phyloP scores from a whole-genome alignment of 2,329 filamentous ascomycete species.

The Orbilia quercus region DNA sequence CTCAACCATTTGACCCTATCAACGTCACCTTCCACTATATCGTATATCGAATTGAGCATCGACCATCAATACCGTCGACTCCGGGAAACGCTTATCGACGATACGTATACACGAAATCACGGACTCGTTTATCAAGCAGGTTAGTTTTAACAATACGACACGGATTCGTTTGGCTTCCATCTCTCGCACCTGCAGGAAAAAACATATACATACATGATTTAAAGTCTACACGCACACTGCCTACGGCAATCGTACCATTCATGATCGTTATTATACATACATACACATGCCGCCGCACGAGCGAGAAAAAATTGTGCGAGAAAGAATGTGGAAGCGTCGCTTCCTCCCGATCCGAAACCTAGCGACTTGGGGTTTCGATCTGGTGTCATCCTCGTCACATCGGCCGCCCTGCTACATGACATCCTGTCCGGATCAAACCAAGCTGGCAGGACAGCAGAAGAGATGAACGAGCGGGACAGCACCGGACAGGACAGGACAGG shows the following conservation, averaged over 20 bases:
- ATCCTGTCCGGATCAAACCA: constrained; percentile 13
- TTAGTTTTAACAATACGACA: constrained; percentile 1
- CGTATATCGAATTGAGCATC: too few species aligned
- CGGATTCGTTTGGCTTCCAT: too few species aligned
- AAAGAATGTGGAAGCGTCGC: constrained; percentile 16
- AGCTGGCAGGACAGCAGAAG: background rate
- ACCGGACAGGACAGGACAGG: background rate
- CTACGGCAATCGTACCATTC: too few species aligned
- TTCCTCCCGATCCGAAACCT: constrained; percentile 53
- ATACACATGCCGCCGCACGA: too few species aligned
- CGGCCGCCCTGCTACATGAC: constrained; percentile 21
- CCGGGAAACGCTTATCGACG: too few species aligned
- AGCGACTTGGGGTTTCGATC: constrained; percentile 47
- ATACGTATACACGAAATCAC: too few species aligned
- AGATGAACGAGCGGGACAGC: constrained; percentile 15
- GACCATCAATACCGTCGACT: background rate
- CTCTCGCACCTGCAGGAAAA: too few species aligned
- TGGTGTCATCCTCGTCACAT: constrained; percentile 52
- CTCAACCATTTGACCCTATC: constrained; percentile 14
- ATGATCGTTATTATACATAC: too few species aligned
- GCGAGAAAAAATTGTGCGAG: background rate
- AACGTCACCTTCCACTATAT: background rate
- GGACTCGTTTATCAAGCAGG: background rate
- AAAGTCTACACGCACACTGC: too few species aligned
- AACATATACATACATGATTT: too few species aligned